Evolutionary conservation across 2,329 filamentous ascomycete genomes (phyloP).

Genomic region (Aspergillus carbonarius): DNA sequence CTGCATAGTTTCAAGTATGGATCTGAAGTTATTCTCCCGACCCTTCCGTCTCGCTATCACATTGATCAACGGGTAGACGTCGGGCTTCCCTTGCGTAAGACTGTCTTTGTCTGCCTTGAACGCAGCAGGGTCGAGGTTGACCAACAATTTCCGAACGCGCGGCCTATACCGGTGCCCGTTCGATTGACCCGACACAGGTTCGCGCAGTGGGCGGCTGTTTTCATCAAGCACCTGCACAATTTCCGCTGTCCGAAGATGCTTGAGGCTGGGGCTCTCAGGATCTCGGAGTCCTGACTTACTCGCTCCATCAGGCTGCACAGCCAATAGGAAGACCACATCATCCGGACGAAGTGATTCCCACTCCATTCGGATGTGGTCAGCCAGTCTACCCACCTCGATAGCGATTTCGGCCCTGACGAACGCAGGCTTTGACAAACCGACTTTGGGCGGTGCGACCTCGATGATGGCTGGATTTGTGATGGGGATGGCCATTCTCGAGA

Average conservation of each 20-base stretch:
- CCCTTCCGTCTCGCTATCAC: constrained; percentile 78
- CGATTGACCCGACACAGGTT: constrained; percentile 52
- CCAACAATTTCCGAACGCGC: constrained; percentile 66
- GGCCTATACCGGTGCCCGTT: constrained; percentile 63
- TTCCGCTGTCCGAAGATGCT: constrained; percentile 75
- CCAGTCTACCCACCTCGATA: constrained; percentile 78
- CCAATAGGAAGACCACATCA: constrained; percentile 85
- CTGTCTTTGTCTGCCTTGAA: constrained; percentile 75
- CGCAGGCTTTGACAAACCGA: constrained; percentile 81
- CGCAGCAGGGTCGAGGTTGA: constrained; percentile 75
- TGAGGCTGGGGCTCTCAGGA: constrained; percentile 64
- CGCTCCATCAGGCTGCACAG: constrained; percentile 62
- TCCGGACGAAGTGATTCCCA: constrained; percentile 87
- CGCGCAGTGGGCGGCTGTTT: constrained; percentile 70
- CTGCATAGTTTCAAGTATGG: constrained; percentile 87
- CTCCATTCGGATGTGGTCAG: constrained; percentile 72
- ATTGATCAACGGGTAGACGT: constrained; percentile 83
- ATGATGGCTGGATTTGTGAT: constrained; percentile 83
- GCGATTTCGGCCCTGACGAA: constrained; percentile 82
- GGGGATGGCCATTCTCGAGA: constrained; percentile 87
- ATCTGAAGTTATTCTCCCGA: constrained; percentile 95
- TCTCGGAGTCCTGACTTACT: constrained; percentile 22
- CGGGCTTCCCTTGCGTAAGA: constrained; percentile 64
- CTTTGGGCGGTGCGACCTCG: constrained; percentile 77
- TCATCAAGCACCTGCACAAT: constrained; percentile 85